A percentile compares a stretch with the other conserved stretches of the same genome.
phyloP scores from a whole-genome alignment of 257 asterid genomes.

The Solanum microdontum region DNA sequence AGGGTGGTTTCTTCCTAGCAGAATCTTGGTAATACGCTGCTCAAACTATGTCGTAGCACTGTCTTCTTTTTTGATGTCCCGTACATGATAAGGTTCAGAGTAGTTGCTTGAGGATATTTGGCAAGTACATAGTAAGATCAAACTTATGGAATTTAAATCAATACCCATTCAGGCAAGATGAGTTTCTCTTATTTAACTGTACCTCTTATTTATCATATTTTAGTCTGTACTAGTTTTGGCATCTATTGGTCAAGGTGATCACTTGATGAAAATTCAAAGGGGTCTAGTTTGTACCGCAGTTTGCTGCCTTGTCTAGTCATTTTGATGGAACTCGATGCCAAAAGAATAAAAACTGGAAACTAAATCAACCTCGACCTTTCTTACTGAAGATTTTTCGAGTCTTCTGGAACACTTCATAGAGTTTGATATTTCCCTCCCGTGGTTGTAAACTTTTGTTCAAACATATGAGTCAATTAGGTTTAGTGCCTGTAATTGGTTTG shows the following conservation, averaged over 20 bases:
- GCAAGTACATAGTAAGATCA: not conserved
- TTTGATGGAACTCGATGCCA: not conserved
- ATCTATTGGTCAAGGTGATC: not conserved
- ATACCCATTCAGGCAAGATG: not conserved
- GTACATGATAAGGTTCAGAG: not conserved
- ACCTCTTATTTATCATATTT: not conserved
- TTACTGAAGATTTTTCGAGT: not conserved
- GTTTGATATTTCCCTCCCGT: not conserved
- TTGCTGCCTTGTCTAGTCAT: not conserved
- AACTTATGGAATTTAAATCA: not conserved
- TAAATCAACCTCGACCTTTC: not conserved
- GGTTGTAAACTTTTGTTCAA: not conserved
- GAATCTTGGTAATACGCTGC: not conserved
- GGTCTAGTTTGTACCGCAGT: not conserved
- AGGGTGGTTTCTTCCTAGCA: not conserved
- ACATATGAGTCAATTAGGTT: not conserved
- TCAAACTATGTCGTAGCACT: not conserved
- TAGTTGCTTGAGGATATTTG: not conserved
- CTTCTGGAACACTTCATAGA: not conserved
- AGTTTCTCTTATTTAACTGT: not conserved
- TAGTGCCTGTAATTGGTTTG: not conserved
- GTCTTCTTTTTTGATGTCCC: not conserved
- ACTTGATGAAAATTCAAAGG: not conserved
- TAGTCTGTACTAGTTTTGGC: not conserved
- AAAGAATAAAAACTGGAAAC: not conserved